Evolutionary conservation across 108 stramenopile genomes (phyloP).

Genomic region (Discostella pseudostelligera): DNA sequence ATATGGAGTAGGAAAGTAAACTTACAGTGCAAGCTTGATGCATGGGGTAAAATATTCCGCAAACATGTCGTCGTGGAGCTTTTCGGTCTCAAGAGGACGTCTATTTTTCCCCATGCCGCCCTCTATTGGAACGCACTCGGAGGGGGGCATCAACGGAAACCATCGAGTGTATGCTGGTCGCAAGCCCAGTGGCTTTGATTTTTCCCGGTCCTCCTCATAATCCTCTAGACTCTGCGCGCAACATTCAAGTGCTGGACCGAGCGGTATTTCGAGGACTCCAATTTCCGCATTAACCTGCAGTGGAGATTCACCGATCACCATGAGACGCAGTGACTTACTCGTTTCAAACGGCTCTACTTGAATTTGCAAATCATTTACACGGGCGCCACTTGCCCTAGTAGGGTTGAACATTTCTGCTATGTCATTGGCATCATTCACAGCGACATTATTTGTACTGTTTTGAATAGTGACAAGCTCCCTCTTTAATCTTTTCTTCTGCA

Average conservation of each 20-base stretch:
- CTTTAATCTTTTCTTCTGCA: conserved; percentile 8
- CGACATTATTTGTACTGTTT: neutral
- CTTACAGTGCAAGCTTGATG: conserved; percentile 62
- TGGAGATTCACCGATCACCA: conserved; percentile 70
- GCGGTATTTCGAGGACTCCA: conserved; percentile 73
- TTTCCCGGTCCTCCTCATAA: conserved; percentile 9
- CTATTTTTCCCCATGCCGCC: conserved; percentile 70
- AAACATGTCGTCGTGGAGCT: conserved; percentile 62
- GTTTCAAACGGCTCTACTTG: conserved; percentile 82
- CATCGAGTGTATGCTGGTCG: conserved; percentile 62
- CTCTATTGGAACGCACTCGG: conserved; percentile 59
- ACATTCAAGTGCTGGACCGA: conserved; percentile 67
- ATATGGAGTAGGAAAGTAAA: neutral
- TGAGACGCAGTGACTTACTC: conserved; percentile 69
- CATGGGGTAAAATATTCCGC: conserved; percentile 69
- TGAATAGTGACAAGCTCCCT: neutral
- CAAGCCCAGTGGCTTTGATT: conserved; percentile 1
- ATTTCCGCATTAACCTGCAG: conserved; percentile 68
- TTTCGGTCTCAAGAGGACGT: conserved; percentile 65
- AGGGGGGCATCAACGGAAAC: conserved; percentile 76
- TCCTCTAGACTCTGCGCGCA: conserved; percentile 56
- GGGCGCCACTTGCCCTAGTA: conserved; percentile 35
- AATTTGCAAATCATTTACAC: conserved; percentile 63
- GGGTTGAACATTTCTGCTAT: conserved; percentile 38
- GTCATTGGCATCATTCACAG: conserved; percentile 18